Conservation (phyloP, 345 rosid species). For the Corchorus olitorius region DNA sequence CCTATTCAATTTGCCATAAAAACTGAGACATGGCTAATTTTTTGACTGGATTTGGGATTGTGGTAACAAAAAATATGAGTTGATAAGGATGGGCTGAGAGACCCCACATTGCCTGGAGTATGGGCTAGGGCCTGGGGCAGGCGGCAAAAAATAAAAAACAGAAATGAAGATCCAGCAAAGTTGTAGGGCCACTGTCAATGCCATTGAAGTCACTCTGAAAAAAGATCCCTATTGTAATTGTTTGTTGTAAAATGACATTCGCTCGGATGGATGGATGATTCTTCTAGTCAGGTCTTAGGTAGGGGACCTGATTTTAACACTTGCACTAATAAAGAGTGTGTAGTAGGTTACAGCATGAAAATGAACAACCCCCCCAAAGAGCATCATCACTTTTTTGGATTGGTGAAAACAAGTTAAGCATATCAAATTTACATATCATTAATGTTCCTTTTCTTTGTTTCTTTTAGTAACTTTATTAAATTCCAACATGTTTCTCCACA, state of each 20-base stretch:
- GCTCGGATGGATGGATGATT: background rate
- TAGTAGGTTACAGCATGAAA: background rate
- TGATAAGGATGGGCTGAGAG: background rate
- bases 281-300: background rate
- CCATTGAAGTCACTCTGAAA: background rate
- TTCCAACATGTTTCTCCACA: too few species aligned
- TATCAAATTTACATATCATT: background rate
- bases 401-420: background rate
- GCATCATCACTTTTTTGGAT: background rate
- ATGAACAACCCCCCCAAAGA: background rate
- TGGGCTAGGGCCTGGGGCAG: background rate
- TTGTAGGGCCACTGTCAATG: conserved; percentile 3
- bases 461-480: too few species aligned
- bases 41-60: background rate
- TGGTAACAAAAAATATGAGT: background rate
- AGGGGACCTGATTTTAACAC: background rate
- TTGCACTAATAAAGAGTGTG: background rate
- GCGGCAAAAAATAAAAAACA: background rate
- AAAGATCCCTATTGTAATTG: background rate
- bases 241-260: background rate
- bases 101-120: background rate
- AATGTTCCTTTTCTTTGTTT: too few species aligned
- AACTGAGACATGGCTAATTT: background rate
- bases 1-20: too few species aligned
- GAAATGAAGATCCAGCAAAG: background rate